Evolutionary conservation across 768 basidiomycete genomes (phyloP), one percentile per base, ranked within the genome.

Genomic region (Tremella yokohamensis): DNA sequence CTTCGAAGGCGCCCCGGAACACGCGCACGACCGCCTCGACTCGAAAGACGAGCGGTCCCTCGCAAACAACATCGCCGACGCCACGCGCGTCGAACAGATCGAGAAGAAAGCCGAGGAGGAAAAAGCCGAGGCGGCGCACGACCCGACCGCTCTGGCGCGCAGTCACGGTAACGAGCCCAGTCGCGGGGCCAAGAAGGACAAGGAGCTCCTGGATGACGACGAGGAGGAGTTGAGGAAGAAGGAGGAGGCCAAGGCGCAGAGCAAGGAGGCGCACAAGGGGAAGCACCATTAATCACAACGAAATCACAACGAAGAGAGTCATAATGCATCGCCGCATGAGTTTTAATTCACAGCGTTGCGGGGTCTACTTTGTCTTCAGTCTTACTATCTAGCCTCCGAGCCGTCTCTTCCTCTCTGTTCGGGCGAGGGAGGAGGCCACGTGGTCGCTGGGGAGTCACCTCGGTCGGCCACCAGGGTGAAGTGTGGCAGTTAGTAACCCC

Each of bases 121-220:
- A 7, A 61, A 61, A 29, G 58, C 54, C 29, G 64, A 66, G 39
- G 57, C 55, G 7, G 48, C 60, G 18, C 51, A 58, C 18, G 62
- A 69, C 57, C 75, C 75, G 18, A 76, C 75, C 3, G 70, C 62
- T 40, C 50, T 60, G 18, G 75, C 75, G 9, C 29, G 48, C 26
- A 60, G 68, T 15, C 72, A 73, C 59, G 72, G 72, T 16, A 73
- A 73, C 55, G 67, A 70, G 60, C 75, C 75, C 3, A 64, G 61
- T 7, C 45, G 63, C 24, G 75, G 75, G 15, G 75, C 75, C 22
- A 72, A 72, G 59, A 70, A 64, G 40, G 75, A 76, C 60, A 64
- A 73, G 61, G 56, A 72, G 63, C 60, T 76, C 44, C 39, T 66
- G 26, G 62, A 68, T 8, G 75, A 76, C 15, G 75, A 74, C 52